Evolutionary conservation across 495 filamentous ascomycete species (phyloP).

Genomic region (Aspergillus bertholletiae): DNA sequence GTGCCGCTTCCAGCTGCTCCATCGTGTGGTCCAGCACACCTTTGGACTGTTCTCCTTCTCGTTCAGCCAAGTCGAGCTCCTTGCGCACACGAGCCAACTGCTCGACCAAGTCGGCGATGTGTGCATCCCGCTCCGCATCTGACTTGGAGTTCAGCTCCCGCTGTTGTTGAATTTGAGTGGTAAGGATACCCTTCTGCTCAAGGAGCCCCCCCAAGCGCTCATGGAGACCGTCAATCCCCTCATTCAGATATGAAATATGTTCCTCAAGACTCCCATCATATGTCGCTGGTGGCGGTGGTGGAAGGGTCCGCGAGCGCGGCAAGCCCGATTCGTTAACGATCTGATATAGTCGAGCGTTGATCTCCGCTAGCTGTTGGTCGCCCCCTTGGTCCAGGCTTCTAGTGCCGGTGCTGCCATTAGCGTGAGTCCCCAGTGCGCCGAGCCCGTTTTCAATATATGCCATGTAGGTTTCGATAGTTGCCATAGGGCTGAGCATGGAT

Average conservation of each 20-base stretch:
- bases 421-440: constrained; percentile 24
- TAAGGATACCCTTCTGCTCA: constrained; percentile 80
- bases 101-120: constrained; percentile 49
- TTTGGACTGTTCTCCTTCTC: constrained; percentile 32
- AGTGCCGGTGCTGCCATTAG: not conserved
- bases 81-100: constrained; percentile 41
- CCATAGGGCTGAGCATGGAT: constrained; percentile 20
- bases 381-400: constrained; percentile 21
- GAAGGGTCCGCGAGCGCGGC: constrained; percentile 39
- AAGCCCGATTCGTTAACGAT: constrained; percentile 47
- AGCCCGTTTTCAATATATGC: constrained; percentile 50
- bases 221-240: constrained; percentile 75
- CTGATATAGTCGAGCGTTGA: constrained; percentile 49
- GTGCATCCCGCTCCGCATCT: constrained; percentile 53
- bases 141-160: constrained; percentile 76
- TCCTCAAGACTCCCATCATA: constrained; percentile 42
- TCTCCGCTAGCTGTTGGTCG: constrained; percentile 44
- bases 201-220: constrained; percentile 52
- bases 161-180: constrained; percentile 88
- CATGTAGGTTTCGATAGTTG: constrained; percentile 43
- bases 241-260: constrained; percentile 52
- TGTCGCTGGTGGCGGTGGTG: constrained; percentile 47
- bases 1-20: constrained; percentile 45
- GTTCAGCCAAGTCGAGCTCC: constrained; percentile 36
- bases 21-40: constrained; percentile 42